Conservation (phyloP, 176 grass and related monocot species). For the Oryza glaberrima region DNA sequence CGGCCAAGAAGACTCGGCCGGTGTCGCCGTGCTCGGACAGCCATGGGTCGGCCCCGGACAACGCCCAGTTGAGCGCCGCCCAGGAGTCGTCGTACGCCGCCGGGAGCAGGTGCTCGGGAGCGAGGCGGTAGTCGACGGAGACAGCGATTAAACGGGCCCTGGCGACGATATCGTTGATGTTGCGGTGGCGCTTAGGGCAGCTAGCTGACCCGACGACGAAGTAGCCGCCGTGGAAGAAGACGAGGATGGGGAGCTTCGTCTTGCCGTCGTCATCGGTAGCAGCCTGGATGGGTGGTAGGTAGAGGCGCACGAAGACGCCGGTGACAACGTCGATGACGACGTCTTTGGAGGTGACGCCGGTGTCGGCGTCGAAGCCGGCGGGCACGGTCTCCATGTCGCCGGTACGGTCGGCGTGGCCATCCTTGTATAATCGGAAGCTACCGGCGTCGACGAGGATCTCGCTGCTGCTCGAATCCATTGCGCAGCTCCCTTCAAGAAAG, state of each 20-base stretch:
- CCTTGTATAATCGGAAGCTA: slow-evolving; percentile 33
- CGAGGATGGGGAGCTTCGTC: slow-evolving; percentile 40
- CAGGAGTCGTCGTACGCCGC: slow-evolving; percentile 61
- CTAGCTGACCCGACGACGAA: slow-evolving; percentile 53
- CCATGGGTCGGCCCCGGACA: slow-evolving; percentile 53
- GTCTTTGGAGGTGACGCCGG: slow-evolving; percentile 45
- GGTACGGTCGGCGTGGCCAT: slow-evolving; percentile 30
- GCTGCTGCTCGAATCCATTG: slow-evolving; percentile 31
- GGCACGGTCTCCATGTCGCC: neutral
- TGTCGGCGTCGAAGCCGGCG: slow-evolving; percentile 48
- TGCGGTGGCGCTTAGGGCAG: slow-evolving; percentile 22
- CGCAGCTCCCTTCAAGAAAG: neutral
- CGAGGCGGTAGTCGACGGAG: slow-evolving; percentile 67
- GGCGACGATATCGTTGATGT: slow-evolving; percentile 50
- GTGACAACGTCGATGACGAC: slow-evolving; percentile 43
- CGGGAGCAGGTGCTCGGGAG: slow-evolving; percentile 71
- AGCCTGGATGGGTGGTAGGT: slow-evolving; percentile 9
- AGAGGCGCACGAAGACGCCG: slow-evolving; percentile 39
- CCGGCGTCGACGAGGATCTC: slow-evolving; percentile 22
- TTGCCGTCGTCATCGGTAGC: neutral
- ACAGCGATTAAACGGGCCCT: slow-evolving; percentile 45
- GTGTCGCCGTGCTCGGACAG: slow-evolving; percentile 57
- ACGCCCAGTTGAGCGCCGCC: slow-evolving; percentile 57
- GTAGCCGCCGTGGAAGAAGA: slow-evolving; percentile 70
- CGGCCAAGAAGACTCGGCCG: slow-evolving; percentile 55